These are phyloP conservation scores for Boletus barrowsii DNA, from an alignment of 768 basidiomycete genomes.

Conservation along the genomic window DNA sequence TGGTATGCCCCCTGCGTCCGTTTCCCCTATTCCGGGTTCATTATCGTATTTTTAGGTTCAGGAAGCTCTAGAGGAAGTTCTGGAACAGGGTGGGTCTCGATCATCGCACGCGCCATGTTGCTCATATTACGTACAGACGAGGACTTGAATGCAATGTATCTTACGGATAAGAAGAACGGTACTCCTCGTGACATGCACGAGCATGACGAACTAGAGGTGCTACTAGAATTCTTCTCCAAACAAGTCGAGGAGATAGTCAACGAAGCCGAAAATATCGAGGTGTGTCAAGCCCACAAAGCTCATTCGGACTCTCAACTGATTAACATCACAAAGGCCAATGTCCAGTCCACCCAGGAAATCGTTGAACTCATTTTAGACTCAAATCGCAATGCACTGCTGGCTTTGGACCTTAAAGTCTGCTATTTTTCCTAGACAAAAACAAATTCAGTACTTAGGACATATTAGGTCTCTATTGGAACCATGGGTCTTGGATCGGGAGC, in stretches of 20 bases:
- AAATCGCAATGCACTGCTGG: constrained; percentile 88
- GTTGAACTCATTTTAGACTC: constrained; percentile 95
- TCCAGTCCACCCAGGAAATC: constrained; percentile 97
- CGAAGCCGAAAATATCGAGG: constrained; percentile 85
- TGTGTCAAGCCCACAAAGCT: constrained; percentile 29
- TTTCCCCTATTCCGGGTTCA: not conserved
- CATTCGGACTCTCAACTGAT: not conserved
- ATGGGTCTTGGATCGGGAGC: constrained; percentile 91
- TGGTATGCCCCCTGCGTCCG: constrained; percentile 44
- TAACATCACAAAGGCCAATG: constrained; percentile 55
- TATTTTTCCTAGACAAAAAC: not conserved
- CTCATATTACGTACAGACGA: constrained; percentile 57
- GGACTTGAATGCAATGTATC: constrained; percentile 93
- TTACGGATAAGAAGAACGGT: constrained; percentile 77
- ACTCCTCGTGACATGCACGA: constrained; percentile 62
- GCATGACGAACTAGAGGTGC: constrained; percentile 89
- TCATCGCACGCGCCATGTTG: not conserved
- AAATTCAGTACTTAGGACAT: constrained; percentile 1
- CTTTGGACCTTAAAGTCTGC: constrained; percentile 81
- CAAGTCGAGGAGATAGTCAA: constrained; percentile 97
- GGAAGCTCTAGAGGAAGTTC: constrained; percentile 86
- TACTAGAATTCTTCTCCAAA: constrained; percentile 93
- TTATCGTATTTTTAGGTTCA: constrained; percentile 56
- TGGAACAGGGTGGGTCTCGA: constrained; percentile 71
- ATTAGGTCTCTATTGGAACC: constrained; percentile 87